Percentiles rank a stretch among this genome's conserved stretches.
Evolutionary conservation across 805 yeast genomes (phyloP).

Genomic region (Saturnispora galanensis): DNA sequence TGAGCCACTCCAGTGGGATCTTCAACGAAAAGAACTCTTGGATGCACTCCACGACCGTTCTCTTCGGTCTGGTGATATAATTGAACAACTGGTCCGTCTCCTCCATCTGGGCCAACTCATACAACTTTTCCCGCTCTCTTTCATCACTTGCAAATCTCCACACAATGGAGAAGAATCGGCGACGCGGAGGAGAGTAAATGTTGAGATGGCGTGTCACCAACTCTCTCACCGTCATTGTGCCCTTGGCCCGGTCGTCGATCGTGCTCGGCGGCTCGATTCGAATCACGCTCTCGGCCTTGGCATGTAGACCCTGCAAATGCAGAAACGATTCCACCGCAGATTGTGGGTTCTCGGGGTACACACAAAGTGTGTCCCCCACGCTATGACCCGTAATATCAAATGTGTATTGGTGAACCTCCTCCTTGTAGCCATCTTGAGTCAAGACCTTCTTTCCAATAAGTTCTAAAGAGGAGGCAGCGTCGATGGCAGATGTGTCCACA

Average conservation of each 20-base stretch:
- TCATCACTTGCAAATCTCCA: slow-evolving; percentile 71
- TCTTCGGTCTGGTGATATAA: slow-evolving; percentile 86
- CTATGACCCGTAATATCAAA: slow-evolving; percentile 23
- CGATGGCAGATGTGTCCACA: background rate
- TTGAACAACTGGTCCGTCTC: slow-evolving; percentile 77
- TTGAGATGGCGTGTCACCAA: slow-evolving; percentile 75
- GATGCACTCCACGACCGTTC: slow-evolving; percentile 77
- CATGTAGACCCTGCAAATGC: slow-evolving; percentile 52
- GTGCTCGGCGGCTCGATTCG: no score
- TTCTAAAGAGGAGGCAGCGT: background rate
- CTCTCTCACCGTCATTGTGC: slow-evolving; percentile 52
- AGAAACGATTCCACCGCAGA: slow-evolving; percentile 55
- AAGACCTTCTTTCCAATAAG: slow-evolving; percentile 19
- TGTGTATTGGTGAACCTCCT: slow-evolving; percentile 51
- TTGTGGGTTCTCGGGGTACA: slow-evolving; percentile 67
- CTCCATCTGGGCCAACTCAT: slow-evolving; percentile 61
- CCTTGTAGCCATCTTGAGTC: slow-evolving; percentile 69
- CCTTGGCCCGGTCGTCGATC: slow-evolving; percentile 15
- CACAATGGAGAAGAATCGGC: slow-evolving; percentile 65
- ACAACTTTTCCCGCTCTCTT: slow-evolving; percentile 65
- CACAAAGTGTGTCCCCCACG: slow-evolving; percentile 76
- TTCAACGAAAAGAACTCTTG: slow-evolving; percentile 69
- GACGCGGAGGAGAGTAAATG: slow-evolving; percentile 69
- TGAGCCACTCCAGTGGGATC: slow-evolving; percentile 65
- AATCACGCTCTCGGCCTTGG: no score